Conservation (phyloP, 1,284 basidiomycete species). For the Ganoderma boninense region DNA sequence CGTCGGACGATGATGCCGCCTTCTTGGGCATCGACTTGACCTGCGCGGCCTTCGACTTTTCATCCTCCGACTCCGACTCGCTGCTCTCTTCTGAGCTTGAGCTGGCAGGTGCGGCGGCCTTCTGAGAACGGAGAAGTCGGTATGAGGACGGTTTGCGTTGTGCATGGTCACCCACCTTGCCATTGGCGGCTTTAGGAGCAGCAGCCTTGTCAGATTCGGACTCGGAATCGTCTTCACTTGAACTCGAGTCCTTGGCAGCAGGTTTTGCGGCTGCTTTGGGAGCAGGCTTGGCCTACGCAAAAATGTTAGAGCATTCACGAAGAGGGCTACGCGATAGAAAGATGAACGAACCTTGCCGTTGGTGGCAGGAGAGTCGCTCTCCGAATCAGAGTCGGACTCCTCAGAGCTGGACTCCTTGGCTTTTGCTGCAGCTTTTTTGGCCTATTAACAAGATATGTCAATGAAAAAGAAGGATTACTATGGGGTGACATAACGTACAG, state of each 20-base stretch:
- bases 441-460: not conserved
- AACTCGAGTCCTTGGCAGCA: conserved; percentile 29
- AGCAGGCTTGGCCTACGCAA: conserved; percentile 24
- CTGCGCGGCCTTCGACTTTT: conserved; percentile 50
- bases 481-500: conserved; percentile 18
- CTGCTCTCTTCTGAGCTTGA: conserved; percentile 32
- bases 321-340: no score
- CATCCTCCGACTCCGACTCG: conserved; percentile 40
- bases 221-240: conserved; percentile 43
- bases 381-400: conserved; percentile 25
- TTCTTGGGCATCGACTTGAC: conserved; percentile 42
- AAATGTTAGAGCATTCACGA: not conserved
- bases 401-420: conserved; percentile 32
- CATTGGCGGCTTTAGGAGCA: conserved; percentile 33
- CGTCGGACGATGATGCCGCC: conserved; percentile 29
- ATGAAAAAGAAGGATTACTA: not conserved
- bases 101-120: conserved; percentile 22
- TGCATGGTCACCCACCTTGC: conserved; percentile 30
- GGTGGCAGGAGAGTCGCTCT: conserved; percentile 24
- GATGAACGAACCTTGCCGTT: conserved; percentile 29
- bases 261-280: conserved; percentile 26
- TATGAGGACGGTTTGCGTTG: not conserved
- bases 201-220: conserved; percentile 39
- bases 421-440: conserved; percentile 24
- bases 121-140: conserved; percentile 4